Base-by-base conservation (phyloP, 2,329 filamentous ascomycete genomes). In the Cytospora paraplurivora region DNA sequence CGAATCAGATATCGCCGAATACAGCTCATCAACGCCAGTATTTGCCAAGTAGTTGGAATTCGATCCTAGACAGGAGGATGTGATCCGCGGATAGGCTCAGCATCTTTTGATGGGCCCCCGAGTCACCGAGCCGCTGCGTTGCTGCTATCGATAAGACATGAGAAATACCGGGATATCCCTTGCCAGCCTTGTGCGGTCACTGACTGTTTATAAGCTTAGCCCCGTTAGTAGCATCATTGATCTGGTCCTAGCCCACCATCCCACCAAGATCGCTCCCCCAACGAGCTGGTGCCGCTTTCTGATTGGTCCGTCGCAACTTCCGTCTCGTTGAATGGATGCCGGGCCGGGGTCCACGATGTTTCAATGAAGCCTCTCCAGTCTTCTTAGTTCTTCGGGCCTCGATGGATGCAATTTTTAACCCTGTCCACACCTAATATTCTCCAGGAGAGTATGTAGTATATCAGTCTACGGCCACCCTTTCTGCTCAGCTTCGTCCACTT, bases 261-360 rank as follows among this genome's bases (percentile, higher is more conserved):
- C 62, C 64, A 66, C 64, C 64, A 66, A 63, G 59, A 61, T 61
- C 33, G 60, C 47, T 60, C 55, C 63, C 63, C 64, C 64, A 66
- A 66, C 64, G 62, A 62, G 55, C 57, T 47, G 56, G 53, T 33
- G 19, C 56, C 17, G 35, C 61, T 47, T 15, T 17, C 7, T 66
- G 56, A 63, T 66, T 66, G 64, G 64, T 7, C 37, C 11, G 33
- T 44, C 41, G 55, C 47, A 50, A 52, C 44, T 53, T 66, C 56
- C 35, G 52, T 52, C 59, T 59, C 51, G 59, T 61, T 61, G 59
- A 61, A 61, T 61, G 55, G 59, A 61, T 61, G 63, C 63, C 62
- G 59, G 55, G 59, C 54, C 54, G 56, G 58, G 34, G 34, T 58
- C 59, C 41, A 61, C 10, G n/a, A 47, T 47, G 44, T 47, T 21